Conservation (phyloP, 768 basidiomycete genomes). For the Kwoniella heveanensis region DNA sequence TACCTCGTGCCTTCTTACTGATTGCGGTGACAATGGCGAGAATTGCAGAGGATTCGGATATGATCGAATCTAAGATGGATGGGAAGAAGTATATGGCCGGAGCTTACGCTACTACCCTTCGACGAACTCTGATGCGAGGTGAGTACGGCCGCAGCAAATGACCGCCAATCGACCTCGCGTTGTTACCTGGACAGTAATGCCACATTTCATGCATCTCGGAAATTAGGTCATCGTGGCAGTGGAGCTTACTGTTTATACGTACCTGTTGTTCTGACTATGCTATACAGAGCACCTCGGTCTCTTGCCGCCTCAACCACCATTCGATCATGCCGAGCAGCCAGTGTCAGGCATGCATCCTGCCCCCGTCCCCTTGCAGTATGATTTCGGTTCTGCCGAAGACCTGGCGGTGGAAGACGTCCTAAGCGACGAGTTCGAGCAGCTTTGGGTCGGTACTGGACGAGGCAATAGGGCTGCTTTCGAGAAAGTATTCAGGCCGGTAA, state of each 20-base stretch:
- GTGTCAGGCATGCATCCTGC: conserved; percentile 71
- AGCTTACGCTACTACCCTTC: conserved; percentile 79
- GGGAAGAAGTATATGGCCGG: conserved; percentile 70
- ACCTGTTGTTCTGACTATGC: too few species aligned
- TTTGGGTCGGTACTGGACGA: conserved; percentile 73
- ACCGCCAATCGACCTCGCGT: too few species aligned
- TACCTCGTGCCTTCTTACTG: not conserved
- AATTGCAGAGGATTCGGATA: conserved; percentile 75
- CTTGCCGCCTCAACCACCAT: conserved; percentile 67
- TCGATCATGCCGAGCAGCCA: conserved; percentile 57
- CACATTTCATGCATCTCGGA: too few species aligned
- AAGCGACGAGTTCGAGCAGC: conserved; percentile 62
- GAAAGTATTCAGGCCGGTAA: conserved; percentile 78
- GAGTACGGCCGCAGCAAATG: too few species aligned
- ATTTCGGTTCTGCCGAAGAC: conserved; percentile 66
- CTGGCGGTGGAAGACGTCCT: conserved; percentile 76
- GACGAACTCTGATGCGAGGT: conserved; percentile 83
- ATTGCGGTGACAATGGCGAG: too few species aligned
- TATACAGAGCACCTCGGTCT: conserved; percentile 80
- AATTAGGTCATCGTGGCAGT: too few species aligned
- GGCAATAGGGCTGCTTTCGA: conserved; percentile 83
- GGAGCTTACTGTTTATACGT: too few species aligned
- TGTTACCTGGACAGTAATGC: too few species aligned
- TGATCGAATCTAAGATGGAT: conserved; percentile 75
- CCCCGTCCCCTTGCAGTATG: conserved; percentile 70